Percentiles rank a stretch among this genome's conserved stretches.
phyloP scores from a whole-genome alignment of 2,329 filamentous ascomycete species.

The Xylariaceae sp. region DNA sequence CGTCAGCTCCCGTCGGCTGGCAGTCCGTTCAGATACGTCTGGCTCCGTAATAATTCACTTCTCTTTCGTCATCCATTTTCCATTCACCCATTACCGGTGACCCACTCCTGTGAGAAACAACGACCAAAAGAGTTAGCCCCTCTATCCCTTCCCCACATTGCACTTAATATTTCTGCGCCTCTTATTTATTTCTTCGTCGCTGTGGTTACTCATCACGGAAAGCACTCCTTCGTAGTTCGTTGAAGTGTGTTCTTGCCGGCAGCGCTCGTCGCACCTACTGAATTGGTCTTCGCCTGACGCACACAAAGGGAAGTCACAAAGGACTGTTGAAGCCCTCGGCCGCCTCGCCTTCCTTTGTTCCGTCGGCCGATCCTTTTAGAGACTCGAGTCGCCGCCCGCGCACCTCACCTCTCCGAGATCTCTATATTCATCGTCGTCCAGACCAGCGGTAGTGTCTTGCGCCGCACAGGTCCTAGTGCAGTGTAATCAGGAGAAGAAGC shows the following conservation, averaged over 20 bases:
- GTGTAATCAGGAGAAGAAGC: constrained; percentile 32
- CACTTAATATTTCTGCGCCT: not conserved
- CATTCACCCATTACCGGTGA: constrained; percentile 3
- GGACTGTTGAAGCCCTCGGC: constrained; percentile 9
- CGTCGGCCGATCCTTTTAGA: constrained; percentile 22
- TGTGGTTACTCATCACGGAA: constrained; percentile 2
- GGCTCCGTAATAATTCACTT: constrained; percentile 16
- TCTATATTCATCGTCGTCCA: constrained; percentile 12
- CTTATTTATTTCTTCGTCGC: constrained; percentile 6
- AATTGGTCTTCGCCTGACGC: constrained; percentile 17
- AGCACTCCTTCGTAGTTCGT: constrained; percentile 1
- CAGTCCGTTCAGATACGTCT: constrained; percentile 28
- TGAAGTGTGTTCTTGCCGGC: constrained; percentile 16
- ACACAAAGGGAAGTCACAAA: constrained; percentile 24
- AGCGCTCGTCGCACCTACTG: constrained; percentile 16
- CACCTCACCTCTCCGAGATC: constrained; percentile 13
- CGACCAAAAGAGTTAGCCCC: not conserved
- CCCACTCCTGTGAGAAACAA: constrained; percentile 9
- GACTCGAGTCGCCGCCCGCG: constrained; percentile 24
- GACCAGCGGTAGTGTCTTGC: constrained; percentile 19
- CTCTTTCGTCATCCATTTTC: constrained; percentile 7
- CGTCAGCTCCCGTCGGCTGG: constrained; percentile 28
- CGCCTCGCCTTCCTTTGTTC: constrained; percentile 24
- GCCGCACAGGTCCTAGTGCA: constrained; percentile 35
- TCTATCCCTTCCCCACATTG: not conserved